Evolutionary conservation across 2,329 filamentous ascomycete genomes (phyloP), one percentile per base, ranked within the genome.

Genomic region (Calonectria fujianensis): DNA sequence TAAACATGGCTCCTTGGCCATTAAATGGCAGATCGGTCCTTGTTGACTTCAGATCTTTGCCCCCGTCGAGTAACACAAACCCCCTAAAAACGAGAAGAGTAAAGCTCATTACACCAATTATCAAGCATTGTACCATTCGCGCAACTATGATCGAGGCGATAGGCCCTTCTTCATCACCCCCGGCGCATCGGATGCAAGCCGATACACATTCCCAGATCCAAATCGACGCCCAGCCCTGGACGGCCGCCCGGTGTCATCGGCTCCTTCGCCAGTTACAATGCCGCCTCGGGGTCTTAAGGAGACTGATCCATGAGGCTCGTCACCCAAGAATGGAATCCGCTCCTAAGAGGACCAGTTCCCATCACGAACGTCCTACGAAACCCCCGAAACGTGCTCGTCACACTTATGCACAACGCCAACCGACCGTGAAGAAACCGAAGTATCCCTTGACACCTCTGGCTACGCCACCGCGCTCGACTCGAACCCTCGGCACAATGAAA

Each of bases 241-340:
- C 87, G 6, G 86, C 88, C 7, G 84, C 86, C 65, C 82, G 87
- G 70, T 90, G 88, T 57, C 85, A 87, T 63, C 84, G 87, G 3
- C 79, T 89, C 8, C 83, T 90, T 24, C 87, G 88, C 4, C 88
- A 88, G 41, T 79, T 90, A 0, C 84, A 88, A 37, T 84, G 86
- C 10, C 85, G 88, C 13, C 77, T 90, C 31, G 78, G 82, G n/a
- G 80, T 83, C 2, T 79, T 89, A 8, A 84, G 85, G 45, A 85
- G 84, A 54, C 80, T 86, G 13, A 78, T 80, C 67, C 50, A 79
- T 65, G 75, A 83, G 57, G 75, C 79, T 27, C 73, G 61, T 18
- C 69, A 72, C 14, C 67, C 70, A n/a, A 24, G 64, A 24, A 59
- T 72, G 27, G 48, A 51, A 39, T 69, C 51, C 35, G 54, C 69